A percentile compares a stretch with the other conserved stretches of the same genome.
These are phyloP conservation scores for Nicotiana knightiana DNA, from an alignment of 257 asterid species.

Conservation along the genomic window DNA sequence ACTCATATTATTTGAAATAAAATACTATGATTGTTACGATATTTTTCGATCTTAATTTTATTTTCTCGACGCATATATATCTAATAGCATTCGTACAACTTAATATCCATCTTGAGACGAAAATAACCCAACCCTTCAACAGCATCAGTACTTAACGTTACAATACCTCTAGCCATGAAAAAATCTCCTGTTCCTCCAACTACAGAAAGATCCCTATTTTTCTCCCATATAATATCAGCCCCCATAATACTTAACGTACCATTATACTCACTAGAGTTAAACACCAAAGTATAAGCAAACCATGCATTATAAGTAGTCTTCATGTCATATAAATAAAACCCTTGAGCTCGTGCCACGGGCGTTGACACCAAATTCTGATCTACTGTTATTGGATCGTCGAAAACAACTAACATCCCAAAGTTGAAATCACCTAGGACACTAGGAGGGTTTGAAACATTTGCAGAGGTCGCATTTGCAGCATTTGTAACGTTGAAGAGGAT, in stretches of 20 bases:
- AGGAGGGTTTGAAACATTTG: constrained; percentile 18
- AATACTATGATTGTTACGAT: too few relatives aligned
- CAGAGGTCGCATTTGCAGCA: constrained; percentile 46
- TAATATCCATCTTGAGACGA: constrained; percentile 63
- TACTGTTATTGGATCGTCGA: constrained; percentile 51
- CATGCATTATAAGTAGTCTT: constrained; percentile 38
- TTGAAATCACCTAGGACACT: constrained; percentile 19
- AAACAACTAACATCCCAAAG: constrained; percentile 45
- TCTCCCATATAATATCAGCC: constrained; percentile 36
- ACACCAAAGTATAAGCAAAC: constrained; percentile 57
- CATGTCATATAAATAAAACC: constrained; percentile 55
- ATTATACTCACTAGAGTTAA: constrained; percentile 40
- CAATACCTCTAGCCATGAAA: constrained; percentile 62
- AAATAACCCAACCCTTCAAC: constrained; percentile 41
- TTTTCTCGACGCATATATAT: too few relatives aligned
- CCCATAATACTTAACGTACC: constrained; percentile 59
- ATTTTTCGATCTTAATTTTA: too few relatives aligned
- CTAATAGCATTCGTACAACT: constrained; percentile 52
- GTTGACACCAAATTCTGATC: constrained; percentile 38
- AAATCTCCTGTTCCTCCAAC: constrained; percentile 69
- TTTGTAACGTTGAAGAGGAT: constrained; percentile 54
- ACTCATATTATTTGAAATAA: too few relatives aligned
- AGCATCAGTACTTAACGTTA: constrained; percentile 37
- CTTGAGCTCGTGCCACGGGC: constrained; percentile 47
- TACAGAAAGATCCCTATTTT: constrained; percentile 46